These are phyloP conservation scores for Globisporangium takayamanum DNA, from an alignment of 352 stramenopile species.

Conservation along the genomic window DNA sequence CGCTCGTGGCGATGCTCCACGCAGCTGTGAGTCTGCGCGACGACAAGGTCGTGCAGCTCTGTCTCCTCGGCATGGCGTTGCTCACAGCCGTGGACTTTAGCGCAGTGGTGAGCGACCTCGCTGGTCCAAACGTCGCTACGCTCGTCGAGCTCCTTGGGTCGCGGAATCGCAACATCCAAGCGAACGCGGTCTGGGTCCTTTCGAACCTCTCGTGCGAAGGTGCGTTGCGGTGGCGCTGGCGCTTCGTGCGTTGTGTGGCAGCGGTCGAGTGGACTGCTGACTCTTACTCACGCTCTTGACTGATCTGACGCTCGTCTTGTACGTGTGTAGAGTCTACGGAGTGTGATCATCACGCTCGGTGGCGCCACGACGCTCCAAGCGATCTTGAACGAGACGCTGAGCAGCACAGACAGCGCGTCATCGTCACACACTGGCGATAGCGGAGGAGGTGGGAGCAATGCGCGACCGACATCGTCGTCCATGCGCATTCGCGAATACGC, in stretches of 20 bases:
- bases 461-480: conserved; percentile 47
- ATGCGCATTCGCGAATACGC: conserved; percentile 73
- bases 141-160: conserved; percentile 43
- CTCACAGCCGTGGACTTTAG: conserved; percentile 43
- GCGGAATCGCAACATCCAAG: conserved; percentile 48
- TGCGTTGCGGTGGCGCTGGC: conserved; percentile 10
- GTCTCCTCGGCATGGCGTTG: conserved; percentile 52
- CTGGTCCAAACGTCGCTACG: conserved; percentile 22
- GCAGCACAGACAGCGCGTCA: background rate
- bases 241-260: background rate
- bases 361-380: conserved; percentile 54
- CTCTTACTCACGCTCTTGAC: background rate
- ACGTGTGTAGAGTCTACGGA: conserved; percentile 35
- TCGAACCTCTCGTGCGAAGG: conserved; percentile 66
- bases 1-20: conserved; percentile 24
- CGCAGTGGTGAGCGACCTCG: conserved; percentile 24
- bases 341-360: conserved; percentile 39
- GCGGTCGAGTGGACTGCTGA: background rate
- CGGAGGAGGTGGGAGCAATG: background rate
- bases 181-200: conserved; percentile 71
- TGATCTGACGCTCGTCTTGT: background rate
- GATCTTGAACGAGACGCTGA: conserved; percentile 49
- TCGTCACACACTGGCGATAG: background rate
- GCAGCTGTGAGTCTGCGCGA: conserved; percentile 18
- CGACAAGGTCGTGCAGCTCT: conserved; percentile 57